Percentiles rank a stretch among this genome's conserved stretches.
These are phyloP conservation scores for Xylaria intraflava DNA, from an alignment of 495 filamentous ascomycete species.

Conservation along the genomic window DNA sequence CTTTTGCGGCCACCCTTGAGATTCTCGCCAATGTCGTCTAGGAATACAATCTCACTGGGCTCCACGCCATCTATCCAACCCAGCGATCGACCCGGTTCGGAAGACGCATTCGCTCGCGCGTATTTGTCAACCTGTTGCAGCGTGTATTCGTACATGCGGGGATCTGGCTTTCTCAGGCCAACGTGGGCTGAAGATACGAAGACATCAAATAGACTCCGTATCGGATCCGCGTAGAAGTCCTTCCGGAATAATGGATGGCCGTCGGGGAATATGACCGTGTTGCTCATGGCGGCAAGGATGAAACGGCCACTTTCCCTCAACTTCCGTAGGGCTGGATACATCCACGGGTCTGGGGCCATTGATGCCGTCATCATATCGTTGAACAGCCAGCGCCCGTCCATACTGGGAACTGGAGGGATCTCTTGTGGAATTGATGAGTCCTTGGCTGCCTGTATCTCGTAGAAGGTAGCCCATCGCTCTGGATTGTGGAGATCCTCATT, in stretches of 20 bases:
- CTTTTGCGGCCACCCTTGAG: constrained; percentile 67
- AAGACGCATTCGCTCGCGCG: constrained; percentile 39
- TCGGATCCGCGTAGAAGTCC: constrained; percentile 37
- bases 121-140: constrained; percentile 55
- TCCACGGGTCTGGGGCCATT: constrained; percentile 68
- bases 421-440: constrained; percentile 27
- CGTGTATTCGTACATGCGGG: constrained; percentile 70
- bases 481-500: constrained; percentile 61
- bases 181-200: constrained; percentile 81
- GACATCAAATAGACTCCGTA: constrained; percentile 65
- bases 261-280: constrained; percentile 76
- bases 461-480: constrained; percentile 55
- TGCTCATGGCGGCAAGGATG: constrained; percentile 76
- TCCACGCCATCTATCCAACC: constrained; percentile 48
- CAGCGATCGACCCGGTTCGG: constrained; percentile 31
- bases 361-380: constrained; percentile 84
- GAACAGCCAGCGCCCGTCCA: constrained; percentile 80
- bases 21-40: constrained; percentile 96
- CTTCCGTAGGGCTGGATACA: constrained; percentile 75
- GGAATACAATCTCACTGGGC: constrained; percentile 69
- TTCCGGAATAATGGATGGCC: constrained; percentile 49
- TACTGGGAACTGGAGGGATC: constrained; percentile 57
- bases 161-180: constrained; percentile 81
- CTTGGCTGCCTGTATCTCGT: constrained; percentile 28
- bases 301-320: constrained; percentile 57